Conservation (phyloP, 805 yeast species). For the Brettanomyces custersianus region DNA sequence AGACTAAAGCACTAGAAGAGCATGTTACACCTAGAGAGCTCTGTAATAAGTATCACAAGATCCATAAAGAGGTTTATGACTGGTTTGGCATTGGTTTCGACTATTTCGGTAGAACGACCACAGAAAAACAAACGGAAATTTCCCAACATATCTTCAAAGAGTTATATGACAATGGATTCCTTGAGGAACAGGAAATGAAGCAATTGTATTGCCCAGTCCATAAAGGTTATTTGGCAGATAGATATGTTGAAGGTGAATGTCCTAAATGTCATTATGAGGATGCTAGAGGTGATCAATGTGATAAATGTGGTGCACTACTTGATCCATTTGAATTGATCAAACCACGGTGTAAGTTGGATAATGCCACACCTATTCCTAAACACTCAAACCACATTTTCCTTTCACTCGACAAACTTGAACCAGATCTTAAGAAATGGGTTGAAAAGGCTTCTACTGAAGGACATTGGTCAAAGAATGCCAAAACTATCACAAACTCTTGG, state of each 20-base stretch:
- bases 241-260: conserved; percentile 96
- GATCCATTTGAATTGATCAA: conserved; percentile 89
- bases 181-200: conserved; percentile 81
- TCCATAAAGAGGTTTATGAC: conserved; percentile 85
- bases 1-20: conserved; percentile 95
- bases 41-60: conserved; percentile 81
- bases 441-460: conserved; percentile 60
- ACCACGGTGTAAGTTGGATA: conserved; percentile 93
- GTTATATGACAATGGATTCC: conserved; percentile 62
- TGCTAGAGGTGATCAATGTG: conserved; percentile 99
- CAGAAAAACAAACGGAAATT: conserved; percentile 82
- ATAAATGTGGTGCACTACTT: conserved; percentile 82
- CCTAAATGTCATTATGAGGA: conserved; percentile 93
- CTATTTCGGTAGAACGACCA: conserved; percentile 93
- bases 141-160: conserved; percentile 88
- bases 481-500: conserved; percentile 88
- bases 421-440: conserved; percentile 65
- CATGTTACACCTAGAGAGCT: conserved; percentile 79
- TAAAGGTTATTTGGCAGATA: conserved; percentile 86
- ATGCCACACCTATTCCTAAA: conserved; percentile 68
- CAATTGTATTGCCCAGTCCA: conserved; percentile 91
- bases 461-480: conserved; percentile 87
- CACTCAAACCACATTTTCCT: conserved; percentile 82
- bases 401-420: conserved; percentile 76
- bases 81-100: conserved; percentile 97